Base-by-base conservation (phyloP, 345 rosid species). In the Microcos paniculata region DNA sequence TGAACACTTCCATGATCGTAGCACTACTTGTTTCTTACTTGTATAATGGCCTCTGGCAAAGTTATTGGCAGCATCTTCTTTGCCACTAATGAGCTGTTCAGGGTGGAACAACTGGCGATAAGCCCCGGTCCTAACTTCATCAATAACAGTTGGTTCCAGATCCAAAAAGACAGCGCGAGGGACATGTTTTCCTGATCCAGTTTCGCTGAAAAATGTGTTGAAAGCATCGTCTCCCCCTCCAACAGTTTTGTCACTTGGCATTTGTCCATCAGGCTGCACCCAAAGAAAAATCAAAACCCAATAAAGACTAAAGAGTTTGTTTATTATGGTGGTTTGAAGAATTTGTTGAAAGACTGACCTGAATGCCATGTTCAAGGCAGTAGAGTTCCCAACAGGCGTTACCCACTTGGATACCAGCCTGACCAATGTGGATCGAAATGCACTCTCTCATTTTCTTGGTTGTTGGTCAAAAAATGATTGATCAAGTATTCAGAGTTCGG, bases 1-100 rank as follows among this genome's bases (percentile, higher is more conserved):
- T 35, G 40, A 35, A 35, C 3, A 35, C 40, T 35, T 48, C 19
- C 6, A 66, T 23, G 7, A 38, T n/a, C 43, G 40, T 1, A 11
- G 13, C 0, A 6, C 2, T 12, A 11, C 4, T 24, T 8, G 0
- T 6, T 6, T 31, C 68, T 65, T 82, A 89, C 91, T 88, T 80
- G 94, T 90, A 79, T 90, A 90, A 78, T 90, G 92, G 0, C 94
- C 94, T 80, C 92, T 89, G 67, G 92, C 92, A 67, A 90, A 90
- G 78, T 90, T 90, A 83, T 90, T 87, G 77, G 94, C 94, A 65
- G 92, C 91, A 48, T 90, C 92, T 79, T 90, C 92, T 80, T 88
- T 88, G 62, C 94, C 94, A 11, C 92, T 88, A 77, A 90, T 88
- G 77, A 84, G 85, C 45, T 82, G 85, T 62, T 84, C 85, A 3